A percentile compares a stretch with the other conserved stretches of the same genome.
Evolutionary conservation across 331 rosid species (phyloP).

Genomic region (Malus hybrid): DNA sequence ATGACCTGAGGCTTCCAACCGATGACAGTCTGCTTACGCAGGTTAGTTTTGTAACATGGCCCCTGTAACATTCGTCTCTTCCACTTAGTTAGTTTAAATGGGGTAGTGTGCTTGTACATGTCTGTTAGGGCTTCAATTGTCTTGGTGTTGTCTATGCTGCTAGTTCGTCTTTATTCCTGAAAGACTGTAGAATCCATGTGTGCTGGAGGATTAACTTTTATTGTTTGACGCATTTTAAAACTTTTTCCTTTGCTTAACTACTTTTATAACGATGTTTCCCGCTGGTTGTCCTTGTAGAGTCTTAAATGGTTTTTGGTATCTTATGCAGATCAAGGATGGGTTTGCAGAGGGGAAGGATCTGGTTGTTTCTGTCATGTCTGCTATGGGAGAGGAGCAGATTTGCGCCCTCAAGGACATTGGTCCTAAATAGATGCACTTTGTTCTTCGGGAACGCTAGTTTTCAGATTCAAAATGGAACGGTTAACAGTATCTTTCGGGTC

Average conservation of each 20-base stretch:
- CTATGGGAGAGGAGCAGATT: constrained; percentile 99
- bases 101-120: background rate
- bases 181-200: background rate
- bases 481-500: constrained; percentile 11
- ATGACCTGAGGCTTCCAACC: constrained; percentile 92
- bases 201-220: background rate
- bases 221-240: background rate
- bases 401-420: constrained; percentile 82
- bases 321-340: constrained; percentile 87
- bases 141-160: background rate
- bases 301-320: background rate
- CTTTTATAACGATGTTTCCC: background rate
- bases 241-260: background rate
- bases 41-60: constrained; percentile 29
- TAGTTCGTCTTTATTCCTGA: background rate
- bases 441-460: constrained; percentile 5
- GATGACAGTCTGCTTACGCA: constrained; percentile 80
- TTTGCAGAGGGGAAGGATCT: constrained; percentile 82
- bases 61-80: no score
- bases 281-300: background rate
- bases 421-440: constrained; percentile 50
- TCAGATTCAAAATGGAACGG: constrained; percentile 5
- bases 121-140: background rate
- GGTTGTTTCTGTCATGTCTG: constrained; percentile 87
- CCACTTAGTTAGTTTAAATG: background rate